Base-by-base conservation (phyloP, 2,329 filamentous ascomycete species). In the Gliomastix tumulicola region DNA sequence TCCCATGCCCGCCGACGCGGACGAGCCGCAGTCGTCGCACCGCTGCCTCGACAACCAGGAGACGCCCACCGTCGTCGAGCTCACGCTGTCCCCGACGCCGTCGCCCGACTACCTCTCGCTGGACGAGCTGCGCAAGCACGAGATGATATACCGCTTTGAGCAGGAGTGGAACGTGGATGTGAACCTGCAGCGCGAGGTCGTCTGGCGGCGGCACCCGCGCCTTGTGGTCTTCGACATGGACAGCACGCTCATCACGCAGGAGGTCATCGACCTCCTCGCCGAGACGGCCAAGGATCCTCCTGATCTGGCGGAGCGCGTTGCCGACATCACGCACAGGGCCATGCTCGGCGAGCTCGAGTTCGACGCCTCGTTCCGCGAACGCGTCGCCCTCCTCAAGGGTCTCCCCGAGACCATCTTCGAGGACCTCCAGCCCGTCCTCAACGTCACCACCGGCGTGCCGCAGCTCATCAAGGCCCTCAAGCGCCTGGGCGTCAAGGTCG, bases 171-270 rank as follows among this genome's bases (percentile, higher is more conserved):
- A 88, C 51, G 82, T 92, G 28, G 86, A 94, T 59, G 82, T 90
- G 12, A 76, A 85, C 16, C 69, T 94, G 43, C 86, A 94, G 59
- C 62, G 62, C 28, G 85, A 90, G 53, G 75, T 68, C 21, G 69
- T 90, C 21, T 88, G 82, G 68, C 72, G 88, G 40, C 75, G 82
- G 20, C 78, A 94, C 60, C 89, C 89, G 46, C 78, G 90, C 8
- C 70, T 97, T 10, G 88, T 90, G 4, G 87, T 96, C 21, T 98
- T 98, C 54, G 92, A 98, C 60, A 98, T 98, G 92, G 92, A 98
- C 65, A 92, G 84, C 59, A 98, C 92, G 0, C 74, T 98, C 41
- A 97, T 98, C 56, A 84, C 90, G 37, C 89, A 98, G 59, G 92
- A 98, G 65, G 89, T 96, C 42, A 97, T 98, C 55, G 92, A 98